Base-by-base conservation (phyloP, 2,329 filamentous ascomycete species). In the Cladosporium sp. region DNA sequence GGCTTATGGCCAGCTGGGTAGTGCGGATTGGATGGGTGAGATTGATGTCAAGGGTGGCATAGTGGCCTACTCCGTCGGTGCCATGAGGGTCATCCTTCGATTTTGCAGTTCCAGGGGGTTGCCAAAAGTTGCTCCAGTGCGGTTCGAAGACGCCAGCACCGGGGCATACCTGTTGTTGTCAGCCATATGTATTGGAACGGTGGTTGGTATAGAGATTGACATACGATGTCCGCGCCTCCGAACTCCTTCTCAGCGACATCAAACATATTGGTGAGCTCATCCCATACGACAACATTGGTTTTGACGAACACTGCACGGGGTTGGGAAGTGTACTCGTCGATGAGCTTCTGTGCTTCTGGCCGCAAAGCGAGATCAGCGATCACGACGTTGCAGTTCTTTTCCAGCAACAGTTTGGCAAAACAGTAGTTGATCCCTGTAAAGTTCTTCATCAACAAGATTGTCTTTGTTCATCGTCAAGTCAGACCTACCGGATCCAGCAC, bases 131-230 rank as follows among this genome's bases (percentile, higher is more conserved):
- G 65, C 73, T 77, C 74, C 78, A 82, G 63, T 79, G 74, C 0
- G 81, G 81, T 63, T 84, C 82, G 74, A 78, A 84, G 30, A 84
- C 74, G 6, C 82, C 82, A 3, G 82, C 82, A 21, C 82, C 81
- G 0, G 82, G 82, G 62, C 81, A 82, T 15, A 83, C 71, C 71
- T 72, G 58, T 21, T 8, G 44, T 10, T 59, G 47, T 66, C 18
- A 30, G 11, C 36, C 28, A 18, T 36, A 18, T 32, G n/a, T 47
- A 4, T 77, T n/a, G 1, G 21, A 41, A 0, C 1, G 3, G 18
- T 55, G 30, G 34, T 41, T 18, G 3, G 24, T 44, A 66, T 67
- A 4, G 78, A 66, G 0, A 79, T 78, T 59, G 18, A 26, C 79
- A 77, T 18, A 82, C 78, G 52, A 84, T 79, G 65, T 84, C 82